Conservation (phyloP, 805 yeast species). For the Wickerhamiella spandovensis region DNA sequence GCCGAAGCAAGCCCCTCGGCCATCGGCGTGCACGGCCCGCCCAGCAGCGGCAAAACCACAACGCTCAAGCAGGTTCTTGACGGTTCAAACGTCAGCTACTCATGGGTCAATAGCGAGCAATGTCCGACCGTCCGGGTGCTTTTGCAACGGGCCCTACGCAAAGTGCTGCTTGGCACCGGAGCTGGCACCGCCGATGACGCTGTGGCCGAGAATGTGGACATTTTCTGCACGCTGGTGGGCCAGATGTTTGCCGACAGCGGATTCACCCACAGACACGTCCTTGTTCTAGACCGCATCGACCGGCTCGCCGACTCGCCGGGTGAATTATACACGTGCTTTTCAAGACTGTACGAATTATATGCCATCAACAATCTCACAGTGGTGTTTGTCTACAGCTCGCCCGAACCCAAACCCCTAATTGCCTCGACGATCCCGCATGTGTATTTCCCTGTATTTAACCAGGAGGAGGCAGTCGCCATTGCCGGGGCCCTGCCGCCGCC, state of each 20-base stretch:
- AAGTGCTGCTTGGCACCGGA: constrained; percentile 24
- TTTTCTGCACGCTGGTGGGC: constrained; percentile 29
- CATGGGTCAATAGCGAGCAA: constrained; percentile 36
- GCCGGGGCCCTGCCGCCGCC: constrained; percentile 12
- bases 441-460: constrained; percentile 31
- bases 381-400: constrained; percentile 31
- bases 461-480: constrained; percentile 27
- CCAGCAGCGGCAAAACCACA: constrained; percentile 36
- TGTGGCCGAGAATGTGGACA: constrained; percentile 31
- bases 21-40: constrained; percentile 35
- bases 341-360: constrained; percentile 29
- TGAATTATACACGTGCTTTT: constrained; percentile 30
- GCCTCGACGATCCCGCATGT: constrained; percentile 33
- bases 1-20: constrained; percentile 6
- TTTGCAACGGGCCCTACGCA: constrained; percentile 33
- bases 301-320: constrained; percentile 31
- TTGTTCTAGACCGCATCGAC: constrained; percentile 41
- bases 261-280: constrained; percentile 24
- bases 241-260: constrained; percentile 25
- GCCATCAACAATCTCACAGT: constrained; percentile 28
- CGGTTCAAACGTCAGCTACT: constrained; percentile 19
- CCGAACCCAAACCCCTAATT: constrained; percentile 31
- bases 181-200: constrained; percentile 14
- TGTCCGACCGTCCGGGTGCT: constrained; percentile 35
- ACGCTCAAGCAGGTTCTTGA: constrained; percentile 26